A percentile compares a stretch with the other conserved stretches of the same genome.
Conservation (phyloP, 2,329 filamentous ascomycete species). For the Aspergillus vadensis region DNA sequence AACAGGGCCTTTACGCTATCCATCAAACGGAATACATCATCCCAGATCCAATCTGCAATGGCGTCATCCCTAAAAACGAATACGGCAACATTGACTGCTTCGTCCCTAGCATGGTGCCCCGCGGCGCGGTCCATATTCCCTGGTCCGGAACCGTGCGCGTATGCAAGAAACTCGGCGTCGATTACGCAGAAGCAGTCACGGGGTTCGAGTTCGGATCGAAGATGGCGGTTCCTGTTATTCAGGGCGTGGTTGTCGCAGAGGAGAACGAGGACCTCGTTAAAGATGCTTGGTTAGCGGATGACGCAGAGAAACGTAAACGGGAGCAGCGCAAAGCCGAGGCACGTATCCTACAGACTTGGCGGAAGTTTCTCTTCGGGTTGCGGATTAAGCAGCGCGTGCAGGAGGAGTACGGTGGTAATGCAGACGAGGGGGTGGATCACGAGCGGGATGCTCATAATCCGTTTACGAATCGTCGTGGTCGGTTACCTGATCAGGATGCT, state of each 20-base stretch:
- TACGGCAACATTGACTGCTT: constrained; percentile 98
- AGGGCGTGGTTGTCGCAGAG: constrained; percentile 82
- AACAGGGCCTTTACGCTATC: constrained; percentile 80
- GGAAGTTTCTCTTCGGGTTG: constrained; percentile 82
- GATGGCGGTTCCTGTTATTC: constrained; percentile 88
- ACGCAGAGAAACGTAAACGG: constrained; percentile 71
- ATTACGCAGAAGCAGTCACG: constrained; percentile 91
- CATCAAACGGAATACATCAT: constrained; percentile 97
- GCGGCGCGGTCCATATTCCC: constrained; percentile 80
- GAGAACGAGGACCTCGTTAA: constrained; percentile 75
- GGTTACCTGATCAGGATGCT: background rate
- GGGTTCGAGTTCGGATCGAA: constrained; percentile 96
- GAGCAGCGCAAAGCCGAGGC: constrained; percentile 83
- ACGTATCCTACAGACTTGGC: constrained; percentile 73
- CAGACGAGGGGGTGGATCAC: constrained; percentile 26
- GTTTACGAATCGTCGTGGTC: constrained; percentile 28
- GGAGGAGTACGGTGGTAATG: constrained; percentile 70
- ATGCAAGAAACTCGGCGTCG: constrained; percentile 80
- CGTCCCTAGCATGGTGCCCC: constrained; percentile 87
- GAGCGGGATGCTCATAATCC: constrained; percentile 40
- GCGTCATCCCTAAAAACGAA: constrained; percentile 86
- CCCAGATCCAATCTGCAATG: constrained; percentile 79
- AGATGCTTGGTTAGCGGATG: constrained; percentile 77
- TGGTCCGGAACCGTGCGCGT: constrained; percentile 74
- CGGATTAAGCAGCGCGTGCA: constrained; percentile 76